phyloP scores from a whole-genome alignment of 805 yeast species.

The Candida qinlingensis region DNA sequence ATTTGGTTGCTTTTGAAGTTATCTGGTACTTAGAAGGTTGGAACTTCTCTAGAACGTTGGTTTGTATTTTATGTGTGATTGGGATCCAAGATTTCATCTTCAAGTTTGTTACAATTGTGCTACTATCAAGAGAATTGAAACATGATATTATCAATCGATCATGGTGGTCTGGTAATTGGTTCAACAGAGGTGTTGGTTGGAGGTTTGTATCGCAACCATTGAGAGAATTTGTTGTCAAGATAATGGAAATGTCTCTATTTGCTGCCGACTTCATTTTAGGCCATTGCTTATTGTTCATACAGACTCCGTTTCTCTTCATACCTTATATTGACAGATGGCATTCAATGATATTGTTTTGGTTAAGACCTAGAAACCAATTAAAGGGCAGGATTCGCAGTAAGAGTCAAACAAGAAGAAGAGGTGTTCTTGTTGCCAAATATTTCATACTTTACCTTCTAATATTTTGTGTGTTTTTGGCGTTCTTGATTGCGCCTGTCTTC shows the following conservation, averaged over 20 bases:
- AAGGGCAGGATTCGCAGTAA: constrained; percentile 32
- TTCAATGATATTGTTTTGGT: constrained; percentile 62
- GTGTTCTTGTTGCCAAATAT: constrained; percentile 39
- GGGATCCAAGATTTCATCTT: constrained; percentile 54
- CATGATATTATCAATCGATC: constrained; percentile 58
- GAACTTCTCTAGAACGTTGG: constrained; percentile 51
- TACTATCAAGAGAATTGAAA: constrained; percentile 58
- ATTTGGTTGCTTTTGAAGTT: constrained; percentile 52
- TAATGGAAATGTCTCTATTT: constrained; percentile 62
- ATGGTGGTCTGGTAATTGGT: constrained; percentile 81
- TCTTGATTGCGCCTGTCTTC: constrained; percentile 46
- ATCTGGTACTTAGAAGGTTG: constrained; percentile 67
- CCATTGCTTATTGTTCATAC: constrained; percentile 51
- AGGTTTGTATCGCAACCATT: constrained; percentile 54
- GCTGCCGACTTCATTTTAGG: constrained; percentile 58
- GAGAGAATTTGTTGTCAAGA: constrained; percentile 59
- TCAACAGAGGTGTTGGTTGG: constrained; percentile 58
- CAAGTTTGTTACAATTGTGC: constrained; percentile 40
- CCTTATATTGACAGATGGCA: constrained; percentile 67
- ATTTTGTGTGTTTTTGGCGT: constrained; percentile 32
- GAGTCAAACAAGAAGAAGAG: constrained; percentile 35
- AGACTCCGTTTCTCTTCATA: constrained; percentile 54
- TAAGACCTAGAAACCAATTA: constrained; percentile 45
- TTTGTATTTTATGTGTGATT: constrained; percentile 56
- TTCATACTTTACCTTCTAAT: constrained; percentile 39